Percentiles rank a stretch among this genome's conserved stretches.
Conservation (phyloP, 495 filamentous ascomycete species). For the Thozetella sp. region DNA sequence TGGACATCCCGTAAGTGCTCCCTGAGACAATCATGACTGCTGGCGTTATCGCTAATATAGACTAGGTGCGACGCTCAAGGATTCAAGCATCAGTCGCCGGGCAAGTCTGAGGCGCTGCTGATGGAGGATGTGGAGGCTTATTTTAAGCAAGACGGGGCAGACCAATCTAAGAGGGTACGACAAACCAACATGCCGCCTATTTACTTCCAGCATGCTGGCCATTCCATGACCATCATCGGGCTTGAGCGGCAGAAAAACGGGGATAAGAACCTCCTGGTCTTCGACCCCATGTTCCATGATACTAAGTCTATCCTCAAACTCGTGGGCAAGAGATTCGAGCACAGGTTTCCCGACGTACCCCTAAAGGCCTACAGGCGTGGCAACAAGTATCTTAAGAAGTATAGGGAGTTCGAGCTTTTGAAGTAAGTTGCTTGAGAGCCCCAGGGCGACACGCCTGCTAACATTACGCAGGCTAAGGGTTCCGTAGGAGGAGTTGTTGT, state of each 20-base stretch:
- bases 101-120: constrained; percentile 42
- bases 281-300: constrained; percentile 86
- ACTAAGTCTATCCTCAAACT: constrained; percentile 61
- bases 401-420: constrained; percentile 76
- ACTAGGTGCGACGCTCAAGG: constrained; percentile 35
- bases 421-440: constrained; percentile 51
- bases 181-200: constrained; percentile 76
- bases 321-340: constrained; percentile 43
- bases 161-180: constrained; percentile 54
- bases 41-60: background rate
- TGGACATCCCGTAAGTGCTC: constrained; percentile 63
- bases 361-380: constrained; percentile 75
- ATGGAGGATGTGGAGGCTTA: constrained; percentile 73
- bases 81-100: constrained; percentile 31
- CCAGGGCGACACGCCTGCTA: background rate
- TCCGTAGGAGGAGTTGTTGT: background rate
- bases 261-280: constrained; percentile 73
- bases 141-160: constrained; percentile 56
- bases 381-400: constrained; percentile 65
- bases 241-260: constrained; percentile 72
- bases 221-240: constrained; percentile 91
- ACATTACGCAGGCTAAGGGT: background rate
- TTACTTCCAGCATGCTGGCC: constrained; percentile 90
- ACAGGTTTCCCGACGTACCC: constrained; percentile 50
- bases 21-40: background rate